A percentile compares a stretch with the other conserved stretches of the same genome.
Conservation (phyloP, 306 rosid genomes). For the Corylus heterophylla region DNA sequence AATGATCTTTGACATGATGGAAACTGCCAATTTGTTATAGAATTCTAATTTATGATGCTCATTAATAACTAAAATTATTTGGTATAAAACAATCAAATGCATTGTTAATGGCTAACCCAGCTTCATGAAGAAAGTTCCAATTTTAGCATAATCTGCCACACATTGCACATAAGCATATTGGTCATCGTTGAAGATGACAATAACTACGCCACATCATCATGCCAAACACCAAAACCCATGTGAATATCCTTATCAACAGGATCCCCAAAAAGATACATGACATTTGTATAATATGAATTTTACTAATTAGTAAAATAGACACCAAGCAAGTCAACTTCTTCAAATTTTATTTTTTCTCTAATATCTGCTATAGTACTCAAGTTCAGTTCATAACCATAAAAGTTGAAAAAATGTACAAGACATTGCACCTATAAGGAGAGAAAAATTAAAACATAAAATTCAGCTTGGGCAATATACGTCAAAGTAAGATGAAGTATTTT, state of each 20-base stretch:
- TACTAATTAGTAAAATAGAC: neutral
- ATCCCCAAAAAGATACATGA: neutral
- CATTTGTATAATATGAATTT: neutral
- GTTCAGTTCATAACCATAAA: neutral
- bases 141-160: slow-evolving; percentile 1
- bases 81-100: neutral
- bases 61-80: neutral
- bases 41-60: neutral
- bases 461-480: neutral
- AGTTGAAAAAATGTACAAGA: too few species aligned
- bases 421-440: too few species aligned
- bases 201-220: neutral
- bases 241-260: neutral
- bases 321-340: too few species aligned
- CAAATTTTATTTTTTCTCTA: too few species aligned
- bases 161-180: neutral
- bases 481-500: neutral
- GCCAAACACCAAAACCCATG: neutral
- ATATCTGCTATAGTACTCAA: neutral
- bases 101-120: neutral
- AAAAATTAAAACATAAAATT: too few species aligned
- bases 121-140: neutral
- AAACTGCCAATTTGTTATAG: neutral
- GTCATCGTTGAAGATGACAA: neutral
- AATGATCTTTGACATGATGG: neutral